Percentiles rank a stretch among this genome's conserved stretches.
These are phyloP conservation scores for Phlegmacium glaucopus DNA, from an alignment of 768 basidiomycete species.

Conservation along the genomic window DNA sequence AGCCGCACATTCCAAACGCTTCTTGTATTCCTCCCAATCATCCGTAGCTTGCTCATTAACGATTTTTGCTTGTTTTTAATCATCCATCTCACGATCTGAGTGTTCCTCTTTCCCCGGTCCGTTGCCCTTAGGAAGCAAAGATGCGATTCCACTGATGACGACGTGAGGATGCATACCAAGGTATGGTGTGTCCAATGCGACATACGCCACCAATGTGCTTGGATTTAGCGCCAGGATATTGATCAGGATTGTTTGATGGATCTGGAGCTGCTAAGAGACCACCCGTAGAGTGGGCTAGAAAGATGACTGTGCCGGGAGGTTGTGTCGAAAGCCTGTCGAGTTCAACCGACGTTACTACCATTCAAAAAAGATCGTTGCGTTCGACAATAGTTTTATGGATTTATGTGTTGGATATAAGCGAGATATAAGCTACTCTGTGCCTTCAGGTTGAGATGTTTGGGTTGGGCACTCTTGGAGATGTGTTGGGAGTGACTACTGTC, in stretches of 20 bases:
- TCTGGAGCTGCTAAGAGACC: conserved; percentile 52
- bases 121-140: conserved; percentile 41
- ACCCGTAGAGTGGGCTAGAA: conserved; percentile 60
- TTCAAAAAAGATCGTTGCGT: conserved; percentile 49
- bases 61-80: conserved; percentile 37
- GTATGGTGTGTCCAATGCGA: conserved; percentile 60
- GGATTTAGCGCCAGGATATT: conserved; percentile 24
- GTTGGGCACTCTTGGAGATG: conserved; percentile 44
- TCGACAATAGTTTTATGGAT: conserved; percentile 48
- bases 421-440: conserved; percentile 44
- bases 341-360: conserved; percentile 33
- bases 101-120: conserved; percentile 21
- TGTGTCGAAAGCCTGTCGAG: conserved; percentile 47
- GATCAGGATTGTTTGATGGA: conserved; percentile 30
- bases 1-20: conserved; percentile 23
- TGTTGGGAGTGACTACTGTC: conserved; percentile 52
- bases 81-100: conserved; percentile 41
- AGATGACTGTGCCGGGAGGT: conserved; percentile 51
- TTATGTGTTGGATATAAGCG: conserved; percentile 66
- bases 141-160: conserved; percentile 52
- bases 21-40: conserved; percentile 46
- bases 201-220: conserved; percentile 48
- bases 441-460: conserved; percentile 31
- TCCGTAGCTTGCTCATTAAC: conserved; percentile 45
- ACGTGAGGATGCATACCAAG: conserved; percentile 65